Evolutionary conservation across 148 eudicot genomes (phyloP).

Genomic region (Chenopodium album): DNA sequence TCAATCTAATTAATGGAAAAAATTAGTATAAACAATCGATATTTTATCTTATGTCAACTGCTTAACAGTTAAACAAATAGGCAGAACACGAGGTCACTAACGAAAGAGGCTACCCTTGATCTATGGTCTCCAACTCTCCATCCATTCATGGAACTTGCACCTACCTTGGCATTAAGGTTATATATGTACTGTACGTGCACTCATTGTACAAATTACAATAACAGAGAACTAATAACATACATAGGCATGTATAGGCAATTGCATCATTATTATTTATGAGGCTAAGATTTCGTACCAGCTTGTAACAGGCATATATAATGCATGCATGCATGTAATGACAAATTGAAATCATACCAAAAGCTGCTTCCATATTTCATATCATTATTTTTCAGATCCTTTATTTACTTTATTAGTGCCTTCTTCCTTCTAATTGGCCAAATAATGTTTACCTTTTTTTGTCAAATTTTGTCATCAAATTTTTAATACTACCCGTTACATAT

Average conservation of each 20-base stretch:
- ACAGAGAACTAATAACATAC: not conserved
- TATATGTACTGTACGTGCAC: not conserved
- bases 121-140: no score
- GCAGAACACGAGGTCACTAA: no score
- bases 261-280: not conserved
- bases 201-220: not conserved
- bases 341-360: not conserved
- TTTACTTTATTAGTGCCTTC: not conserved
- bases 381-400: not conserved
- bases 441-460: not conserved
- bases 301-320: not conserved
- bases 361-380: not conserved
- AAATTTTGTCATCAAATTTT: constrained; percentile 9
- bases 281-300: constrained; percentile 1
- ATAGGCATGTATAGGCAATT: not conserved
- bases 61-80: no score
- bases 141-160: not conserved
- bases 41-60: no score
- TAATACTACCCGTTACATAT: no score
- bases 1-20: no score
- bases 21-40: no score
- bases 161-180: not conserved
- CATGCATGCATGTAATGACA: constrained; percentile 6
- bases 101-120: no score
- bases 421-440: not conserved